phyloP scores from a whole-genome alignment of 2,329 filamentous ascomycete genomes.

The Arthrobotrys megalospora region DNA sequence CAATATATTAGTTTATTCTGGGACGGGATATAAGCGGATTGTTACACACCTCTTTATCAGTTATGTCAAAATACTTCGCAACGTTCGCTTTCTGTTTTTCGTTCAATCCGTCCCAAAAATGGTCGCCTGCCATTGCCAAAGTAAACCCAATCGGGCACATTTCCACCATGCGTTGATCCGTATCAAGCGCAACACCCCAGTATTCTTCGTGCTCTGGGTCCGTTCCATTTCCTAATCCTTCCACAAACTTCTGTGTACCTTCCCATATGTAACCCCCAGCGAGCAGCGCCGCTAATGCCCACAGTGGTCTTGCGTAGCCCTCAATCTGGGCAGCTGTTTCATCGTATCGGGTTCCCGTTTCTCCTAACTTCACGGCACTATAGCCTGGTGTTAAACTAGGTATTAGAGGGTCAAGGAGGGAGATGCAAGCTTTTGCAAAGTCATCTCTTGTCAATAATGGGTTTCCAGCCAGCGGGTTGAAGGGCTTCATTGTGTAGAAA shows the following conservation, averaged over 20 bases:
- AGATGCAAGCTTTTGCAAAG: constrained; percentile 74
- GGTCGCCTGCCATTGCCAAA: constrained; percentile 77
- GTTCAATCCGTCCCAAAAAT: constrained; percentile 77
- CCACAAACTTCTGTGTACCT: constrained; percentile 77
- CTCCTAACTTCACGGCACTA: constrained; percentile 78
- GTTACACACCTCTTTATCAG: constrained; percentile 76
- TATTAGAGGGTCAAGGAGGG: constrained; percentile 79
- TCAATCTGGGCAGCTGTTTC: constrained; percentile 83
- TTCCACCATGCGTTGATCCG: constrained; percentile 87
- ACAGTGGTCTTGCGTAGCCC: constrained; percentile 81
- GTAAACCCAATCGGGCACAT: constrained; percentile 85
- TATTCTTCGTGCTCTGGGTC: constrained; percentile 80
- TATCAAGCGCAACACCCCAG: constrained; percentile 82
- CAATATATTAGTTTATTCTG: not conserved
- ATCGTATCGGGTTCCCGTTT: constrained; percentile 82
- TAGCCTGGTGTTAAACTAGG: constrained; percentile 79
- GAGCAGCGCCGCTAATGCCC: constrained; percentile 80
- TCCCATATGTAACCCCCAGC: constrained; percentile 78
- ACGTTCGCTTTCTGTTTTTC: constrained; percentile 77
- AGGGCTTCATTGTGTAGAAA: constrained; percentile 28
- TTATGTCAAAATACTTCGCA: constrained; percentile 82
- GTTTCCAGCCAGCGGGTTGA: constrained; percentile 57
- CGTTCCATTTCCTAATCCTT: constrained; percentile 79
- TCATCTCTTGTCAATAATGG: constrained; percentile 61
- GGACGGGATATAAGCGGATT: no score